Evolutionary conservation across 768 basidiomycete species (phyloP), one percentile per base, ranked within the genome.

Genomic region (Rhodotorula diobovata): DNA sequence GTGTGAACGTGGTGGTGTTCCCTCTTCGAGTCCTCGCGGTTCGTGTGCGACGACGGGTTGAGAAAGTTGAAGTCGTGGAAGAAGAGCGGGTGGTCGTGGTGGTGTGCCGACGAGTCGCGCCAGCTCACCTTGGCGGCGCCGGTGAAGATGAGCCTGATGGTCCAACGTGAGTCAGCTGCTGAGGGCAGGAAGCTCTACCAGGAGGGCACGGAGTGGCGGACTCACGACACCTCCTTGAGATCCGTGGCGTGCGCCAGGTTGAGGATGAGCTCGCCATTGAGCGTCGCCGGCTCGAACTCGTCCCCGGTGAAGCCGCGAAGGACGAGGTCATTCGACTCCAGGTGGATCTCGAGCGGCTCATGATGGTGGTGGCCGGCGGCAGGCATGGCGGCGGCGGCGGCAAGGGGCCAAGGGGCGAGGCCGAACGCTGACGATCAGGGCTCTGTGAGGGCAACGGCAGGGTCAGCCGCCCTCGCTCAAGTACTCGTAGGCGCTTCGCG

Each of bases 211-310:
- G 9, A 18, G n/a, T 25, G 48, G 15, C 4, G 10, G 15, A 58
- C 76, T 56, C 34, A 78, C 76, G 64, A 39, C 37, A 80, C 74
- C 59, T 80, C 78, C 66, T 72, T 75, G 67, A 82, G 86, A 64
- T 91, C 87, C 0, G 90, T 93, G 30, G 89, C 83, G 81, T 97
- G 91, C 4, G 84, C 83, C 54, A 98, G 85, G 80, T 88, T 85
- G 74, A 98, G 84, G 16, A 87, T 85, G 76, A 98, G 86, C 78
- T 88, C 85, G 10, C 95, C 95, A 55, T 87, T 87, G 73, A 97
- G 87, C 25, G 86, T 82, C 15, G 87, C 86, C 15, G 93, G 88
- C 35, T 58, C 57, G n/a, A 48, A 66, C 73, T 95, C 91, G 76
- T 85, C 72, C n/a, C 76, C 77, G 1, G 74, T 67, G 45, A 79